Evolutionary conservation across 2,329 filamentous ascomycete species (phyloP), one percentile per base, ranked within the genome.

Genomic region (Trichoderma sp.): DNA sequence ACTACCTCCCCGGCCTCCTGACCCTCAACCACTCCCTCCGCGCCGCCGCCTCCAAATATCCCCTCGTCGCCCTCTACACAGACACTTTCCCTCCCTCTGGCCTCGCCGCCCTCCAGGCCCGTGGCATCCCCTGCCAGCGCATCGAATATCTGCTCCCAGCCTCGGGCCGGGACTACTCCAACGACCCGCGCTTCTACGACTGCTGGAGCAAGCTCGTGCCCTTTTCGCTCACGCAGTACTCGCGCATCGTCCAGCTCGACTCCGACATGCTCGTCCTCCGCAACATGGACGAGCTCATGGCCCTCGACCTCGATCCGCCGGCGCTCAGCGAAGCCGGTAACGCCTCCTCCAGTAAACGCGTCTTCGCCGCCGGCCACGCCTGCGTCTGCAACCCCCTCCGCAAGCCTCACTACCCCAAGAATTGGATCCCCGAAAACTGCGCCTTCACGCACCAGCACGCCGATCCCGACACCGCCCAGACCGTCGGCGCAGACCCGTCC

Each of bases 261-360:
- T 91, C 90, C 75, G 94, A 97, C 81, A 97, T 97, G 93, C 81
- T 97, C 61, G 89, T 93, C 8, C 80, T 90, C 72, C 85, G 85
- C 75, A 96, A 96, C 80, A 97, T 97, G 92, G 94, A 97, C 78
- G 93, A 96, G 81, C 83, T 97, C 73, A 96, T 97, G 92, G 88
- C 92, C n/a, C 74, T 97, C 60, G 82, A 87, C 70, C 86, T 96
- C 56, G 92, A 95, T 78, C 76, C 81, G 37, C 74, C 74, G 1
- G 46, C 70, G 11, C 59, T 80, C 54, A 72, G 71, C 52, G 74
- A 71, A 34, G 69, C 69, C 4, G 72, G 71, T 28, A 61, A 73
- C n/a, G 59, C 68, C 43, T 49, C 60, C 3, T 67, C 68, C 1
- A 74, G 90, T 26, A 77, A 84, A 55, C 84, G 86, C 55, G 91